Evolutionary conservation across 345 rosid species (phyloP).

Genomic region (Salix suchowensis): DNA sequence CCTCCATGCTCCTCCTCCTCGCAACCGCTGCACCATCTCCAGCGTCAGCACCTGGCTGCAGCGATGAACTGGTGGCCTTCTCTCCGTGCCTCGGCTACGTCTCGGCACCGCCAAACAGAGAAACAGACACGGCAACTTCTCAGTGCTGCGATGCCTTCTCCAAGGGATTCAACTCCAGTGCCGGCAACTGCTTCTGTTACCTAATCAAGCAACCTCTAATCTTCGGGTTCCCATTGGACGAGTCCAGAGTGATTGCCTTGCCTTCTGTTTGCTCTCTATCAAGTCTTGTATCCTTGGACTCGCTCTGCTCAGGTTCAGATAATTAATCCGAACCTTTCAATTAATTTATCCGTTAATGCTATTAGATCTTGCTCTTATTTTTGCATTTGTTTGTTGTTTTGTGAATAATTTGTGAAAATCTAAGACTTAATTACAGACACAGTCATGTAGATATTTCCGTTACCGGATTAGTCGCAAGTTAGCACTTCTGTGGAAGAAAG

Average conservation of each 20-base stretch:
- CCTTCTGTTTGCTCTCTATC: conserved; percentile 38
- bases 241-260: conserved; percentile 49
- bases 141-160: conserved; percentile 63
- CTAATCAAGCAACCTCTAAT: conserved; percentile 54
- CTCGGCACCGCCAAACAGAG: conserved; percentile 57
- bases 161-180: conserved; percentile 29
- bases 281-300: conserved; percentile 27
- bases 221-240: conserved; percentile 74
- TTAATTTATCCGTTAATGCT: not conserved
- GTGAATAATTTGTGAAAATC: not conserved
- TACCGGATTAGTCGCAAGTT: not conserved
- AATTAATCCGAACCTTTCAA: not conserved
- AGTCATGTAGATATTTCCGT: not conserved
- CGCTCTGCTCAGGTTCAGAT: conserved; percentile 46
- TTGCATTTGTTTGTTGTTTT: not conserved
- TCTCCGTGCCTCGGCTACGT: conserved; percentile 76
- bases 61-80: conserved; percentile 52
- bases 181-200: conserved; percentile 66
- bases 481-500: not conserved
- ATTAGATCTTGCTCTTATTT: no score
- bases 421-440: not conserved
- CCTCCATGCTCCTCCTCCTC: conserved; percentile 20
- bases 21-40: conserved; percentile 8
- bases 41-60: conserved; percentile 36
- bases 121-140: conserved; percentile 31